A percentile compares a stretch with the other conserved stretches of the same genome.
Conservation (phyloP, 148 eudicot genomes). For the Rhododendron simsii region DNA sequence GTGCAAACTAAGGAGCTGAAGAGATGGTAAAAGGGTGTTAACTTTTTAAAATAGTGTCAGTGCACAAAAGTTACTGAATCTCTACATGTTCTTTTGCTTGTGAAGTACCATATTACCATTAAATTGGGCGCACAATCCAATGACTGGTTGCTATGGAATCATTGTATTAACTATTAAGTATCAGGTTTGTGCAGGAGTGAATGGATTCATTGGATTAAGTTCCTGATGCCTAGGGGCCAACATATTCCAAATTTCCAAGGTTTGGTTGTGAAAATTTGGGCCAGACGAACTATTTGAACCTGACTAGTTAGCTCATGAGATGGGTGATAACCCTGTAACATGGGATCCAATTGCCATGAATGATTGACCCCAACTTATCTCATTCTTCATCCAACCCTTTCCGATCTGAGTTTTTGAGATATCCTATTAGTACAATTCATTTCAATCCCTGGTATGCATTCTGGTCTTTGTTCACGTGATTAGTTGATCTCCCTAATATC, state of each 20-base stretch:
- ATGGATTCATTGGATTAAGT: background rate
- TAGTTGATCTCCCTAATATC: background rate
- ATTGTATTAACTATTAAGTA: background rate
- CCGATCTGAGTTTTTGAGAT: background rate
- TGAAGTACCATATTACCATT: background rate
- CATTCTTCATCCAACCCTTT: background rate
- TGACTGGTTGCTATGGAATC: background rate
- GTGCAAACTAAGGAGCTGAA: constrained; percentile 3
- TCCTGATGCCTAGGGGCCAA: background rate
- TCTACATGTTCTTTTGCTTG: background rate
- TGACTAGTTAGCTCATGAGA: background rate
- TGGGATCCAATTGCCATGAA: background rate
- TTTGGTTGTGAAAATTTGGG: background rate
- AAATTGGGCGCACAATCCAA: background rate
- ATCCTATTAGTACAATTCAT: background rate
- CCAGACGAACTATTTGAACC: background rate
- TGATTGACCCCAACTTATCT: background rate
- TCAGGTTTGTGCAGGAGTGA: background rate
- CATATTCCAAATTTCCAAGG: background rate
- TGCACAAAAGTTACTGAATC: background rate
- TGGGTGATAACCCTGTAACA: background rate
- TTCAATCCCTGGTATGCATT: background rate
- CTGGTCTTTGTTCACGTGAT: background rate
- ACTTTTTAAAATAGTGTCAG: background rate
- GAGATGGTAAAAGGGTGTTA: background rate